Conservation (phyloP, 2,329 filamentous ascomycete species). For the Cordyceps farinosa region DNA sequence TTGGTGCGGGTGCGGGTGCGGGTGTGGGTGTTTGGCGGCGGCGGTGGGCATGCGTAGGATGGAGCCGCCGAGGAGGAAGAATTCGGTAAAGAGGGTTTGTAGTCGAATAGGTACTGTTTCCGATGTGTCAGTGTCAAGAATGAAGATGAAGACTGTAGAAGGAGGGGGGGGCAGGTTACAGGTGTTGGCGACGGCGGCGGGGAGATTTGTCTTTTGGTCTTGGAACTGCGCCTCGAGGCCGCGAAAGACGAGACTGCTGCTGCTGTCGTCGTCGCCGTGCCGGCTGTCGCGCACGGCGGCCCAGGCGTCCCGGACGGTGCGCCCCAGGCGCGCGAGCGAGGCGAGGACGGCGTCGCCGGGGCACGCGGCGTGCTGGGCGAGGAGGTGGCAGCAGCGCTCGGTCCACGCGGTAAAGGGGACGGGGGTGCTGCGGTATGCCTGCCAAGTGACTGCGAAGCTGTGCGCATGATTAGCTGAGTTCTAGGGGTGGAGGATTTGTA, state of each 20-base stretch:
- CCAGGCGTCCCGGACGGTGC: conserved; percentile 38
- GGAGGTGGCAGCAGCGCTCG: conserved; percentile 40
- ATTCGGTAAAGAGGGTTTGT: conserved; percentile 23
- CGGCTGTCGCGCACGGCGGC: conserved; percentile 28
- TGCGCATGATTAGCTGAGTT: conserved; percentile 25
- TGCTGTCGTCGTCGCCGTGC: conserved; percentile 33
- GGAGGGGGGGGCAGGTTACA: conserved; percentile 9
- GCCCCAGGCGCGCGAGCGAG: conserved; percentile 42
- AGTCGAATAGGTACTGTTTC: conserved; percentile 24
- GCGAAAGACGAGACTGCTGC: conserved; percentile 40
- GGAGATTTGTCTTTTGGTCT: conserved; percentile 39
- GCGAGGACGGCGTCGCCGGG: conserved; percentile 42
- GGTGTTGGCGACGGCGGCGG: conserved; percentile 29
- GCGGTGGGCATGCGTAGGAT: conserved; percentile 28
- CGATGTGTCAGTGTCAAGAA: neutral
- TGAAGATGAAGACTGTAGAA: neutral
- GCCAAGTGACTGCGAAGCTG: conserved; percentile 41
- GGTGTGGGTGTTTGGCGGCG: neutral
- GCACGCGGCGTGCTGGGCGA: conserved; percentile 35
- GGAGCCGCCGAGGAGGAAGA: conserved; percentile 39
- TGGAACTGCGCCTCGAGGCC: conserved; percentile 46
- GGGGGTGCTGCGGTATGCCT: conserved; percentile 28
- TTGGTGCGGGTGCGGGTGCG: neutral
- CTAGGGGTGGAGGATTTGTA: neutral
- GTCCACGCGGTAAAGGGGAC: conserved; percentile 42